Base-by-base conservation (phyloP, 1,139 yeast species). In the Kodamaea derodonti region DNA sequence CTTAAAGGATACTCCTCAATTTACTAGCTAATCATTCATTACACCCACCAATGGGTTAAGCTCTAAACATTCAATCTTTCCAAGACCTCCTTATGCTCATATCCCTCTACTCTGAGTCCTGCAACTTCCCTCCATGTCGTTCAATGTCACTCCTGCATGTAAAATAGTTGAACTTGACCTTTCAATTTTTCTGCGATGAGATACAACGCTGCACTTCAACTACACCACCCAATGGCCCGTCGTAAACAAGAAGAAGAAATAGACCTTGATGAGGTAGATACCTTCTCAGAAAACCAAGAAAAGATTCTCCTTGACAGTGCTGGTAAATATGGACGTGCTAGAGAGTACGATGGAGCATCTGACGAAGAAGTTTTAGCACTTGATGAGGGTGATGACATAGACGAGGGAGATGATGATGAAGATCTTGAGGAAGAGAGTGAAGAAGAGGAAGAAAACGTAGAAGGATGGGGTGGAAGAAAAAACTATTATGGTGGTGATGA, bases 401-500 rank as follows among this genome's bases (percentile, higher is more conserved):
- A 40, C n/a, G 54, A 55, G 1, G 56, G 54, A 9, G 65, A 56
- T 11, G 66, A 58, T 16, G 66, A 58, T 7, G 66, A 58, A 12
- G 66, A 59, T 3, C 75, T 61, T 2, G 75, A 61, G 3, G 74
- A 64, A 2, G 75, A 59, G 1, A 75, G 60, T 2, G 80, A 65
- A 27, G 75, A 70, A 8, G 59, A 47, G 9, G 81, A 70, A 4
- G 79, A 72, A 24, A 81, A 71, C 22, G 65, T 54, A 15, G 69
- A 69, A 39, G 84, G 84, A 6, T 90, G 98, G 97, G 97, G 98
- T 32, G 66, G 75, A 3, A 72, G 78, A 20, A 72, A 75, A 44
- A 81, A 84, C 47, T 90, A 87, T 58, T 92, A 77, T 49, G 82
- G 81, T 34, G 95, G 95, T 37, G 97, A 94, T 24, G 90, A 83